These are phyloP conservation scores for Aspergillus neotritici DNA, from an alignment of 2,329 filamentous ascomycete genomes.

Conservation along the genomic window DNA sequence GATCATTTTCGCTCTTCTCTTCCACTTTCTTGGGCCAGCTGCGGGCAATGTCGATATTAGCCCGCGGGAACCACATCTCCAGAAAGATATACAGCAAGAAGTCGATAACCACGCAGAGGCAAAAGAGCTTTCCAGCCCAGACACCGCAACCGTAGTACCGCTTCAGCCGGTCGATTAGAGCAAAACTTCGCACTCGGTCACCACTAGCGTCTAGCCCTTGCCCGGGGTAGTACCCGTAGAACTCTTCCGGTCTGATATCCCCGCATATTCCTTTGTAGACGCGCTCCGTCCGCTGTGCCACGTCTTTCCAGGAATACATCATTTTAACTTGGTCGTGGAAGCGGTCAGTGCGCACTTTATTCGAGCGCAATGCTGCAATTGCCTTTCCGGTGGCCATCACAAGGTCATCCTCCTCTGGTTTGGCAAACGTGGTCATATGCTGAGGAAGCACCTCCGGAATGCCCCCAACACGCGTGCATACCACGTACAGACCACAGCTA, in stretches of 20 bases:
- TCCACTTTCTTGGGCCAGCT: conserved; percentile 78
- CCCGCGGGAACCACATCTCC: conserved; percentile 79
- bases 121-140: conserved; percentile 97
- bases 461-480: conserved; percentile 91
- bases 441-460: conserved; percentile 93
- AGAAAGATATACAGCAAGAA: conserved; percentile 85
- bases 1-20: conserved; percentile 9
- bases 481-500: conserved; percentile 90
- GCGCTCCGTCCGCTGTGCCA: conserved; percentile 85
- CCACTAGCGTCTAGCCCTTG: conserved; percentile 65
- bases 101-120: conserved; percentile 87
- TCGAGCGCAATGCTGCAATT: conserved; percentile 77
- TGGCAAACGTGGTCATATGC: conserved; percentile 97
- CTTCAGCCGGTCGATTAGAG: conserved; percentile 89
- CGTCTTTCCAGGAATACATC: conserved; percentile 99
- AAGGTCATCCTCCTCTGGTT: conserved; percentile 92
- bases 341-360: conserved; percentile 80
- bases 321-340: conserved; percentile 96
- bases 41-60: conserved; percentile 79
- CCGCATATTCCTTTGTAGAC: conserved; percentile 93
- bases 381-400: conserved; percentile 84
- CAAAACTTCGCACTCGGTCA: conserved; percentile 73
- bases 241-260: conserved; percentile 76
- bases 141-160: conserved; percentile 97
- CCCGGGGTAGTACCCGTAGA: conserved; percentile 73